A percentile compares a stretch with the other conserved stretches of the same genome.
These are phyloP conservation scores for Coemansia sp. DNA, from an alignment of 192 early-diverging fungal genomes.

Conservation along the genomic window DNA sequence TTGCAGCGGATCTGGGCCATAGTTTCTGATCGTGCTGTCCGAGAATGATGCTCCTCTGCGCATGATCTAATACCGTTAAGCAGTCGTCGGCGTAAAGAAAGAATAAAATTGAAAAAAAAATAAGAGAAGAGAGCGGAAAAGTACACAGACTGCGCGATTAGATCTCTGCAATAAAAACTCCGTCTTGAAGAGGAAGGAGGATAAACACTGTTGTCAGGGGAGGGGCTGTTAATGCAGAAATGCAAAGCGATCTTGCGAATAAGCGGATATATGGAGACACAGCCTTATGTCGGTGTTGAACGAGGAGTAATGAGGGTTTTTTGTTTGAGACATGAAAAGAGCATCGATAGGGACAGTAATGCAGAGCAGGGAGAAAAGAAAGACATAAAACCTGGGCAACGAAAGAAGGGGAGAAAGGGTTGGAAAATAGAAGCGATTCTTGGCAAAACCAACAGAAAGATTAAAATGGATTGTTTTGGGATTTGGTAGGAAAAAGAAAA, in stretches of 20 bases:
- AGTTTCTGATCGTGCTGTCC: slow-evolving; percentile 7
- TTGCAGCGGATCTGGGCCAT: slow-evolving; percentile 8
- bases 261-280: not conserved
- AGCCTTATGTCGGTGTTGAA: not conserved
- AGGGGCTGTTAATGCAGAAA: not conserved
- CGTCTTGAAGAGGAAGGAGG: not conserved
- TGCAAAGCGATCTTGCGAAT: not conserved
- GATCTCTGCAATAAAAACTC: not conserved
- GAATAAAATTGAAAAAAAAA: slow-evolving; percentile 1
- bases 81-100: not conserved
- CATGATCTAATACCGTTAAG: not conserved
- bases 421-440: not conserved
- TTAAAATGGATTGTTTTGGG: not conserved
- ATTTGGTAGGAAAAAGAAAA: not conserved
- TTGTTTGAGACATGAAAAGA: not conserved
- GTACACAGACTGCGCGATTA: not conserved
- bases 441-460: no score
- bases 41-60: slow-evolving; percentile 11
- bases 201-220: not conserved
- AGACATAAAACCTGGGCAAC: not conserved
- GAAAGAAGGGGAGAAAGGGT: not conserved
- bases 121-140: not conserved
- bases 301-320: not conserved
- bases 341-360: not conserved
- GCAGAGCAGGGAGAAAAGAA: not conserved